phyloP scores from a whole-genome alignment of 257 asterid species.

The Petunia axillaris region DNA sequence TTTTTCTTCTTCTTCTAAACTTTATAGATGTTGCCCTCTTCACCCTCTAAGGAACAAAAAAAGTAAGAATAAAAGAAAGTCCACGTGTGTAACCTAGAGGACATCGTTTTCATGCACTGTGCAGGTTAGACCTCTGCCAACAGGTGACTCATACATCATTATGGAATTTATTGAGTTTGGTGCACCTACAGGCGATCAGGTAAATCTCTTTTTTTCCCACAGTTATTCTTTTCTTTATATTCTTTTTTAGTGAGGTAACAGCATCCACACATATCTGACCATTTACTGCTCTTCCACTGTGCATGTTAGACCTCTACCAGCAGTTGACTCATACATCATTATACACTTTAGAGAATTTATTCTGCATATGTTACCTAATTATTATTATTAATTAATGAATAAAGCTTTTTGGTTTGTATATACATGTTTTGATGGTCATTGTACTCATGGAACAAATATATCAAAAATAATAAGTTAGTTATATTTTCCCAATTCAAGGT shows the following conservation, averaged over 20 bases:
- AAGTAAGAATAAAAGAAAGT: too few species aligned
- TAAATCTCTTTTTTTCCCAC: constrained; percentile 36
- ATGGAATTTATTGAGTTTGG: constrained; percentile 93
- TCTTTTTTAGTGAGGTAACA: constrained; percentile 6
- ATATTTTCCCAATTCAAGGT: too few species aligned
- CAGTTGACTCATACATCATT: constrained; percentile 88
- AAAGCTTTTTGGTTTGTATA: too few species aligned
- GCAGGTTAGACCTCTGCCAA: constrained; percentile 80
- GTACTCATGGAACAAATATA: too few species aligned
- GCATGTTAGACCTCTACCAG: constrained; percentile 79
- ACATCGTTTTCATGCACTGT: constrained; percentile 25
- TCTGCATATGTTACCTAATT: too few species aligned
- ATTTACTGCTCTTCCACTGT: constrained; percentile 42
- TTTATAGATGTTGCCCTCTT: neutral
- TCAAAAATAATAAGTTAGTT: too few species aligned
- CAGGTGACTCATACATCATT: constrained; percentile 88
- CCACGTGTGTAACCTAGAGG: neutral
- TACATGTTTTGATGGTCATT: too few species aligned
- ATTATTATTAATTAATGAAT: too few species aligned
- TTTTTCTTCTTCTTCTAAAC: neutral
- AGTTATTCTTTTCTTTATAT: neutral
- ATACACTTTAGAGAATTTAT: constrained; percentile 80
- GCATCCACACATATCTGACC: constrained; percentile 22
- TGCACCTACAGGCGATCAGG: constrained; percentile 75
- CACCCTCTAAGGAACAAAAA: neutral